Evolutionary conservation across 352 stramenopile genomes (phyloP).

Genomic region (Pythium dissimile): DNA sequence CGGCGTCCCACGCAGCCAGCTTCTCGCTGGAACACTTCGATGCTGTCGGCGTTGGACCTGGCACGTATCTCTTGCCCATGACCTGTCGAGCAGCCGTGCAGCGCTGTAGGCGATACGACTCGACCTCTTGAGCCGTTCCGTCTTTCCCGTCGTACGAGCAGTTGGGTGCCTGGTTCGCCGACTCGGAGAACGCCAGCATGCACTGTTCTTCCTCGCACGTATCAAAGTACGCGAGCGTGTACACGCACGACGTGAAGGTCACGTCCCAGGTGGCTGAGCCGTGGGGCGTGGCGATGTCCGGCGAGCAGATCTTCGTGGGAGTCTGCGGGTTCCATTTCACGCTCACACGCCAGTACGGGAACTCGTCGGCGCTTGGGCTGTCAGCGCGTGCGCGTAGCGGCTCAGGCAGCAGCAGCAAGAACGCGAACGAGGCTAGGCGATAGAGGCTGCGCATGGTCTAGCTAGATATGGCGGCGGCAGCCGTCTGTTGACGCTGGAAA

Average conservation of each 20-base stretch:
- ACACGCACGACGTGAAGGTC: conserved; percentile 12
- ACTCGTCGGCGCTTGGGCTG: conserved; percentile 15
- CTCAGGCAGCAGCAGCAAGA: not conserved
- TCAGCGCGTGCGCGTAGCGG: not conserved
- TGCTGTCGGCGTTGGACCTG: not conserved
- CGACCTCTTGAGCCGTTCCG: conserved; percentile 12
- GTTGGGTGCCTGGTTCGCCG: conserved; percentile 6
- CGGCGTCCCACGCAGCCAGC: conserved; percentile 8
- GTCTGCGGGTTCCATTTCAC: conserved; percentile 8
- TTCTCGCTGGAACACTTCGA: conserved; percentile 8
- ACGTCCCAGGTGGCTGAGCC: conserved; percentile 7
- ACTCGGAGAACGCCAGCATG: conserved; percentile 4
- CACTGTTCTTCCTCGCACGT: conserved; percentile 15
- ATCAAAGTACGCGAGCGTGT: conserved; percentile 18
- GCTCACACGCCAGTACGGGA: conserved; percentile 12
- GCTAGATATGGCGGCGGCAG: not conserved
- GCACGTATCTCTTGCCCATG: conserved; percentile 3
- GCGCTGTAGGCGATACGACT: conserved; percentile 5
- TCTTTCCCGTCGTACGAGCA: conserved; percentile 16
- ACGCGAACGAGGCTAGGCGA: not conserved
- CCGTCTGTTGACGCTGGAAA: not conserved
- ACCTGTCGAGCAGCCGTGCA: conserved; percentile 3
- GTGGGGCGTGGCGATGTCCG: not conserved
- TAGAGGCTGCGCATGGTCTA: not conserved
- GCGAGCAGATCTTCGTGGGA: conserved; percentile 4